Conservation (phyloP, 2,329 filamentous ascomycete genomes). For the Fusarium illudens region DNA sequence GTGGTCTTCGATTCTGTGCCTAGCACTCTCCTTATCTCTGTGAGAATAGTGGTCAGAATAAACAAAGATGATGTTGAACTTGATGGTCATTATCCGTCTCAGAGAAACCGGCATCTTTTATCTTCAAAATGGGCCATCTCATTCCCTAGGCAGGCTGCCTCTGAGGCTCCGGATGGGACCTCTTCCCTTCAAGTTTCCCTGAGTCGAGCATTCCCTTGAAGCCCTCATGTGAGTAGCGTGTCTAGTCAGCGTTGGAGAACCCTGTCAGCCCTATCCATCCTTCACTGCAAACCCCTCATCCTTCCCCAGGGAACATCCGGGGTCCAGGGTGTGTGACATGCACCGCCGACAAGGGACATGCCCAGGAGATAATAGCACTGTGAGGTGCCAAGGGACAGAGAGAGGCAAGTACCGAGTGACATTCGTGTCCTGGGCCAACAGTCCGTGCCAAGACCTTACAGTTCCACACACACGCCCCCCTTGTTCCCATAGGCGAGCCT, state of each 20-base stretch:
- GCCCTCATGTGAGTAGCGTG: background rate
- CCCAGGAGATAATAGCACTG: background rate
- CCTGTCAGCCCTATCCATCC: background rate
- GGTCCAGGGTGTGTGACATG: background rate
- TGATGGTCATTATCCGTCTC: background rate
- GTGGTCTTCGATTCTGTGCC: too few relatives aligned
- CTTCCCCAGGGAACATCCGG: background rate
- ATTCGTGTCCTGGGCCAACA: background rate
- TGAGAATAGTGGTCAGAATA: background rate
- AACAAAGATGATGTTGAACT: background rate
- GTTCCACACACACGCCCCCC: background rate
- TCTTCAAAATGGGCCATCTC: background rate
- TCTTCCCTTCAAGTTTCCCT: background rate
- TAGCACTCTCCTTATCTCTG: too few relatives aligned
- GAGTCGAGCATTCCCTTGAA: background rate
- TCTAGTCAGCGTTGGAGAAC: background rate
- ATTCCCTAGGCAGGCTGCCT: background rate
- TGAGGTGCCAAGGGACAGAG: background rate
- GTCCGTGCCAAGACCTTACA: background rate
- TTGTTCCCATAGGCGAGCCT: background rate
- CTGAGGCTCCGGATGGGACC: background rate
- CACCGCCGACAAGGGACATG: background rate
- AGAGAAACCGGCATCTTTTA: background rate
- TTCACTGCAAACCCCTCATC: background rate
- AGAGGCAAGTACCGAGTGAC: background rate